phyloP scores from a whole-genome alignment of 2,329 filamentous ascomycete genomes.

The Aschersonia sp. region DNA sequence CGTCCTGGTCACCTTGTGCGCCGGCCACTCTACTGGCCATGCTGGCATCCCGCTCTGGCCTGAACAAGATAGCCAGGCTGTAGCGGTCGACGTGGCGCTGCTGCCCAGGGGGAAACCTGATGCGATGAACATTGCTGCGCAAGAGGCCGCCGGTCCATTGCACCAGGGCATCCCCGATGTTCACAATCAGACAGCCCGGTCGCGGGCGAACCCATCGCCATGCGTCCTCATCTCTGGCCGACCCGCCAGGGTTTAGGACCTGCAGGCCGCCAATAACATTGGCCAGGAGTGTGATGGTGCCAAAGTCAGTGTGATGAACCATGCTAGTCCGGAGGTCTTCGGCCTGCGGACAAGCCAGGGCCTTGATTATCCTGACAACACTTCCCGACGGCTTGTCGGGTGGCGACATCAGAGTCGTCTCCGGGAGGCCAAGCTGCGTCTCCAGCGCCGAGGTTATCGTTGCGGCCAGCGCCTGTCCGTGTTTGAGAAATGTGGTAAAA shows the following conservation, averaged over 20 bases:
- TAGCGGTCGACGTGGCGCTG: slow-evolving; percentile 16
- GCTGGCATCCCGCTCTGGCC: not conserved
- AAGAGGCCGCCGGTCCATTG: slow-evolving; percentile 10
- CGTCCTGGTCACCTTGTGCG: not conserved
- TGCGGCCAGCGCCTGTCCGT: not conserved
- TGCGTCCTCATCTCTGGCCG: slow-evolving; percentile 3
- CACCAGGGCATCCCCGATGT: slow-evolving; percentile 8
- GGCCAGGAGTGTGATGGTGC: slow-evolving; percentile 19
- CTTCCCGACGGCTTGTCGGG: not conserved
- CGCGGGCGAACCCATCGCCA: slow-evolving; percentile 11
- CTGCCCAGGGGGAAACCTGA: slow-evolving; percentile 1
- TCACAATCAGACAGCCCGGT: slow-evolving; percentile 11
- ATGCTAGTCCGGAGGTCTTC: slow-evolving; percentile 11
- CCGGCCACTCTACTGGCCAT: not conserved
- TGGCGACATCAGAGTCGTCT: not conserved
- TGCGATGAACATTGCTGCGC: slow-evolving; percentile 12
- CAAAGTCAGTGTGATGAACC: slow-evolving; percentile 20
- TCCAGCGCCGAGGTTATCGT: not conserved
- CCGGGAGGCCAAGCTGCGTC: not conserved
- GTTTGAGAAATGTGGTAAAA: not conserved
- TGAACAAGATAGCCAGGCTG: not conserved
- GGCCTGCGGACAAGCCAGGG: slow-evolving; percentile 5
- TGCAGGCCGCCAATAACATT: slow-evolving; percentile 21
- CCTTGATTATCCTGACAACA: slow-evolving; percentile 4
- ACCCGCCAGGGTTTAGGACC: slow-evolving; percentile 12